Base-by-base conservation (phyloP, 371 early-diverging fungal species). In the Mucor plumbeus region DNA sequence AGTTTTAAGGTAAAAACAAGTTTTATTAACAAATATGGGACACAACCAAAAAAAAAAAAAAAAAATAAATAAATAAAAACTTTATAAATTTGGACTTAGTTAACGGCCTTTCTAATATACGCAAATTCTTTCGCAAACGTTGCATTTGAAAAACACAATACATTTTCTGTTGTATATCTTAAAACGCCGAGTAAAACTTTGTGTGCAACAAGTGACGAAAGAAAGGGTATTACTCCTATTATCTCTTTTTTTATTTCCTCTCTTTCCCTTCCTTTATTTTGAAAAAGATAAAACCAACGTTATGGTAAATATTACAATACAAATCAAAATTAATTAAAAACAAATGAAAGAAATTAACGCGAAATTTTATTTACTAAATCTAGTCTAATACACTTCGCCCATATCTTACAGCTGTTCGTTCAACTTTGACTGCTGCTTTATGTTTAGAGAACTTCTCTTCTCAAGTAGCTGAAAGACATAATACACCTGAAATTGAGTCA, bases 401-500 rank as follows among this genome's bases (percentile, higher is more conserved):
- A 34, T 99, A 99, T 72, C 90, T 99, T 38, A 88, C 90, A 43
- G 98, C 98, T 35, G 97, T 97, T 15, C 94, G 97, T 40, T 88
- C 95, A 35, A 95, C 96, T 17, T 85, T 97, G 60, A 96, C 95
- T 11, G 98, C 98, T 13, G 94, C 97, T 5, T 79, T 99, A 73
- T 97, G 98, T 70, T 80, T 99, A 38, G 96, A 96, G 74, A 97
- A 97, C 88, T 99, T 99, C 82, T 87, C 95, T 31, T 97, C 97
- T 44, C 97, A 97, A 77, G 92, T 96, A 7, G 98, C 95, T 15
- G 99, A 99, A 78, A 87, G 97, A 73, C 99, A 99, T 87, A 97
- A 97, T 76, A 94, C 95, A 78, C 98, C 99, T 59, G 99, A 99
- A 83, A 89, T 99, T 31, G 99, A 99, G 77, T 95, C 95, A 15